Percentiles rank a stretch among this genome's conserved stretches.
Conservation (phyloP, 306 rosid genomes). For the Citrullus amarus region DNA sequence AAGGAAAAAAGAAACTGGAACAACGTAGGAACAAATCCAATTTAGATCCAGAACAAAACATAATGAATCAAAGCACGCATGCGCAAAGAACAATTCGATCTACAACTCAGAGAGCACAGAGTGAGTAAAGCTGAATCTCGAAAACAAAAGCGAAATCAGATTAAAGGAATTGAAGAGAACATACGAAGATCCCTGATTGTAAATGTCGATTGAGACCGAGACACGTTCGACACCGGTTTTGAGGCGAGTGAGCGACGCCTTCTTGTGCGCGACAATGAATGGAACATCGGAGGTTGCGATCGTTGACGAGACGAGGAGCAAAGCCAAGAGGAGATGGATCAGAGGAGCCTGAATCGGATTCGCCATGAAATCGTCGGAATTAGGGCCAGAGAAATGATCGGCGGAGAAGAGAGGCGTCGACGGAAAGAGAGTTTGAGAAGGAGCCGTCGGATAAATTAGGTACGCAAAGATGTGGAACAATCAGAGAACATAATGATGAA, state of each 20-base stretch:
- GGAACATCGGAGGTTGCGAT: conserved; percentile 71
- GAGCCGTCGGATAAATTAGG: not conserved
- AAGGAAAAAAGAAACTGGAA: not conserved
- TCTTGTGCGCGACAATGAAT: conserved; percentile 88
- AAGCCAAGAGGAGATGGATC: conserved; percentile 22
- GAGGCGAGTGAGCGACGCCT: conserved; percentile 78
- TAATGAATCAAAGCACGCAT: conserved; percentile 19
- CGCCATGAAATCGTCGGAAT: conserved; percentile 37
- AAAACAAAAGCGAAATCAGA: not conserved
- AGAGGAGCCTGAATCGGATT: conserved; percentile 26
- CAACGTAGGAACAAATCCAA: not conserved
- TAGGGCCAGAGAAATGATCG: not conserved
- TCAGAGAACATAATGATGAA: not conserved
- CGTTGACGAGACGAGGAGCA: conserved; percentile 28
- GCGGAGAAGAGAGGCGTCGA: not conserved
- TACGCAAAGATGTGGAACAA: not conserved
- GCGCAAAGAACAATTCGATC: conserved; percentile 30
- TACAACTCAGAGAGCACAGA: not conserved
- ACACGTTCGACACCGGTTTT: conserved; percentile 87
- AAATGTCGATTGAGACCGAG: conserved; percentile 79
- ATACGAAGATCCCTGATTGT: conserved; percentile 91
- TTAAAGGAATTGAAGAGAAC: conserved; percentile 4
- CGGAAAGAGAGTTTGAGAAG: not conserved
- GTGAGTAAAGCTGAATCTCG: conserved; percentile 5
- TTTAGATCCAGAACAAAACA: not conserved